Percentiles rank a stretch among this genome's conserved stretches.
Conservation (phyloP, 169 alveolate species). For the Plasmodium berghei region DNA sequence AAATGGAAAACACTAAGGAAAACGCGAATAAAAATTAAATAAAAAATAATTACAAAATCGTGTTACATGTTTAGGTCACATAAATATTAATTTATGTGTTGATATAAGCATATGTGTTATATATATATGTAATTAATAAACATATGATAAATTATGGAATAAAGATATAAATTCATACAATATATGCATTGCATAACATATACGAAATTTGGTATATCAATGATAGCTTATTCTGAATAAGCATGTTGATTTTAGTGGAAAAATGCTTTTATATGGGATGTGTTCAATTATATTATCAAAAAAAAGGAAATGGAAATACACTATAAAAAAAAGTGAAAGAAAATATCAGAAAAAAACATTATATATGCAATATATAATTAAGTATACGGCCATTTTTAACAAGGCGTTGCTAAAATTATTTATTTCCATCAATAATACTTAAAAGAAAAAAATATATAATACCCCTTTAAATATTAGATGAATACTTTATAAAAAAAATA, state of each 20-base stretch:
- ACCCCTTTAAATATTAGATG: no score
- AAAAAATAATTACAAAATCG: neutral
- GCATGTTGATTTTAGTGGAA: conserved; percentile 28
- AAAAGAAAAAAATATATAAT: no score
- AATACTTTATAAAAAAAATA: no score
- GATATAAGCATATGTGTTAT: neutral
- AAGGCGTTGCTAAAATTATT: no score
- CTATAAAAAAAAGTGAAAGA: neutral
- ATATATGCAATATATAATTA: no score
- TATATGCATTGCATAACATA: conserved; percentile 10
- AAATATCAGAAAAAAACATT: neutral
- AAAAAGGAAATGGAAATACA: conserved; percentile 16
- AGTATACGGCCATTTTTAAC: no score
- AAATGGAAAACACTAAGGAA: conserved; percentile 6
- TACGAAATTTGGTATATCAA: neutral
- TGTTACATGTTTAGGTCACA: conserved; percentile 1
- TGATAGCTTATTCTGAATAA: conserved; percentile 29
- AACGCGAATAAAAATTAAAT: neutral
- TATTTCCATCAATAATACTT: no score
- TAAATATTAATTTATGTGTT: neutral
- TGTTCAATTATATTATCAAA: conserved; percentile 35
- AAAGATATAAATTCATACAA: neutral
- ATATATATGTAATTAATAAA: conserved; percentile 3
- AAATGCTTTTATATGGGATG: conserved; percentile 18
- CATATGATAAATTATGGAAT: neutral